Base-by-base conservation (phyloP, 306 rosid species). In the Gastrolobium bilobum region DNA sequence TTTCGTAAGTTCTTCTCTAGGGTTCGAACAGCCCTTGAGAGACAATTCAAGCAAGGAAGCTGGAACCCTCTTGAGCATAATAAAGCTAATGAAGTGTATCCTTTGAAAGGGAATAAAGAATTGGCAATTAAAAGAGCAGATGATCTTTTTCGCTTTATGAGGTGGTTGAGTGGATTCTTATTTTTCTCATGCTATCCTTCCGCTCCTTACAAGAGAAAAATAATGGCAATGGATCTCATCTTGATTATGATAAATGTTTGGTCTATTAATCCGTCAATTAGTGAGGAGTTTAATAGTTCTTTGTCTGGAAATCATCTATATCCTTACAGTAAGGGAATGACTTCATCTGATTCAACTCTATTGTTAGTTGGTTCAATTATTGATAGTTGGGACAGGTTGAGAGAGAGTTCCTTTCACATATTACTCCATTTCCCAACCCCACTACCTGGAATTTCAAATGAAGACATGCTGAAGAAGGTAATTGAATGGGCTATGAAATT, bases 371-470 rank as follows among this genome's bases (percentile, higher is more conserved):
- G 96, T 57, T 88, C 97, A 60, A 87, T 95, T 79, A 58, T 95
- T 84, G 99, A 95, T 89, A 95, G 99, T 87, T 95, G 99, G 99
- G 99, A 95, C 81, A 91, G 91, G 81, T 86, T 95, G 82, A 93
- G 99, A 79, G 99, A 90, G 77, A 89, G 68, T 71, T 90, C 97
- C 38, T 91, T 91, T 78, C 96, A 90, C 80, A 95, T 95, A 81
- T 83, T 95, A 86, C 96, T 91, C 40, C 94, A 93, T 82, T 95
- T 86, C 83, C 97, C 99, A 4, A 95, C 86, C 48, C 99, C 99
- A 79, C 91, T 95, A 59, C 98, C 99, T 68, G 99, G 99, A 65
- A 93, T 95, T 82, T 90, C 92, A 72, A 83, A 72, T 81, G 96
- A 87, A 71, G 62, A 50, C 85, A 88, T 65, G 86, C 88, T 93